Evolutionary conservation across 176 grass and related monocot species (phyloP), one percentile per base, ranked within the genome.

Genomic region (Tuctoria greenei): DNA sequence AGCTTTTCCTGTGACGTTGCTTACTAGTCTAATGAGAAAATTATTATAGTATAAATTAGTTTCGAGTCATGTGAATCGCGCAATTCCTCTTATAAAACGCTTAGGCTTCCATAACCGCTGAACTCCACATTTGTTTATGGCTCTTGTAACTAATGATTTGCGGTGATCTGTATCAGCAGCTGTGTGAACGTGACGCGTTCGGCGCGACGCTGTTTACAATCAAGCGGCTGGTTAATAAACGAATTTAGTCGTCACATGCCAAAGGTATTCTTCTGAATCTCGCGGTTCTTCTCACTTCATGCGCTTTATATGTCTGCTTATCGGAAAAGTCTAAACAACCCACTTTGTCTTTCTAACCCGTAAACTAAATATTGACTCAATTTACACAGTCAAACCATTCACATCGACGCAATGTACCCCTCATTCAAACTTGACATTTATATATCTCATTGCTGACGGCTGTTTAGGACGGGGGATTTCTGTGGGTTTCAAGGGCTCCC

Each of bases 41-140:
- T 31, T 31, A 31, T 4, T 21, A 54, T 17, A 5, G 8, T 7
- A 21, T 54, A 54, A n/a, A 21, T 54, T 66, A 73, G 36, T 2
- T 61, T 67, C 51, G 75, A 69, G 75, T 69, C 31, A 31, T 31
- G 31, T 31, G 31, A 31, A 31, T 31, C 31, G 2, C 31, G 31
- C 31, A 31, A 31, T 31, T 31, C 31, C 31, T 31, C 31, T 57
- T 36, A 78, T 20, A n/a, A 66, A 73, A 47, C 37, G 16, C 20
- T 31, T 31, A 79, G 43, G 39, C 35, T 24, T 26, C 23, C 27
- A 47, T 72, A 31, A 59, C 59, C 12, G 38, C 36, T 41, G 31
- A 78, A 41, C 85, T 61, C 17, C 14, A 37, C 0, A 10, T 76
- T 81, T 81, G 34, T 81, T 80, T 81, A 81, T 71, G 49, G 27